phyloP scores from a whole-genome alignment of 1,139 yeast genomes.

The Geotrichum reessii region DNA sequence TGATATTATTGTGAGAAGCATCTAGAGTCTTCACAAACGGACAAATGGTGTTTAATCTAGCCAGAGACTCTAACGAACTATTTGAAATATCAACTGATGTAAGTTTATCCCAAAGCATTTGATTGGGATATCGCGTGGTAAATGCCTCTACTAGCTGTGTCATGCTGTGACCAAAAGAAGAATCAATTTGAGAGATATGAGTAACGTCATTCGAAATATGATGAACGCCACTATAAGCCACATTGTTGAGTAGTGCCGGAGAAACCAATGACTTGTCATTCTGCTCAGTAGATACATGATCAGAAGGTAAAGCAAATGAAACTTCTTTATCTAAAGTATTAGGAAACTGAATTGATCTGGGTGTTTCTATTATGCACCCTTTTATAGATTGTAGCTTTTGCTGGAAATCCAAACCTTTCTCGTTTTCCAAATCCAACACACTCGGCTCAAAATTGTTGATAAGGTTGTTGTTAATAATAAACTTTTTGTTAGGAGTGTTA shows the following conservation, averaged over 20 bases:
- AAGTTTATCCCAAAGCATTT: slow-evolving; percentile 37
- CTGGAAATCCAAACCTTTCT: neutral
- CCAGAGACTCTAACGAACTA: slow-evolving; percentile 31
- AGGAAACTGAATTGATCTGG: slow-evolving; percentile 4
- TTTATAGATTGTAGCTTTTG: slow-evolving; percentile 10
- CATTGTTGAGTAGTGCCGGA: neutral
- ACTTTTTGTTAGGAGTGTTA: neutral
- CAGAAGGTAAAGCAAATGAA: slow-evolving; percentile 9
- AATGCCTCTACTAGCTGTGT: slow-evolving; percentile 32
- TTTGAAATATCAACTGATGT: slow-evolving; percentile 31
- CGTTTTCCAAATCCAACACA: neutral
- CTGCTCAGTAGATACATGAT: neutral
- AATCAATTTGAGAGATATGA: slow-evolving; percentile 29
- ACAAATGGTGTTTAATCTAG: slow-evolving; percentile 35
- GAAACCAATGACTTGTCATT: neutral
- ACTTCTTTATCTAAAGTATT: slow-evolving; percentile 6
- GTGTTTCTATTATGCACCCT: slow-evolving; percentile 11
- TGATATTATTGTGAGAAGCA: slow-evolving; percentile 33
- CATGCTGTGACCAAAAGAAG: slow-evolving; percentile 25
- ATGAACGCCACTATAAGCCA: neutral
- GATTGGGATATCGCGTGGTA: slow-evolving; percentile 33
- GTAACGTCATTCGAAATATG: slow-evolving; percentile 23
- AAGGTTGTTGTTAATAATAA: neutral
- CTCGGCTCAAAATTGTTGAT: neutral
- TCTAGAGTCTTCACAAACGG: slow-evolving; percentile 35